Base-by-base conservation (phyloP, 352 stramenopile species). In the Globisporangium spinosum region DNA sequence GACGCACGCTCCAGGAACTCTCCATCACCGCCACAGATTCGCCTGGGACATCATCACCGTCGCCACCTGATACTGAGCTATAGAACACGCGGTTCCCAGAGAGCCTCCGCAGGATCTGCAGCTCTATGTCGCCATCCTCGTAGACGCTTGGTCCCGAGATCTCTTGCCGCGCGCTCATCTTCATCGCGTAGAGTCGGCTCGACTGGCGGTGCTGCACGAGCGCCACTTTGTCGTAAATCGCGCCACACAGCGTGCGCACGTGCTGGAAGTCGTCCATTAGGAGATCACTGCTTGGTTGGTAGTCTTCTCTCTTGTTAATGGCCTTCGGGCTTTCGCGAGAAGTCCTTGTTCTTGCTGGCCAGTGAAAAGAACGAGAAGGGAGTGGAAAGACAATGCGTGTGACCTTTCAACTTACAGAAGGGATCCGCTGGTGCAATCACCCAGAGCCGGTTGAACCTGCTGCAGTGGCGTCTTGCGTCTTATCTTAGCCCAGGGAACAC, bases 241-340 rank as follows among this genome's bases (percentile, higher is more conserved):
- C 64, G 23, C 75, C 73, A 29, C 76, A 72, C 20, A 90, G 70
- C 56, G 72, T 78, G 22, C 74, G 74, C 34, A 88, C 66, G 7
- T 78, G n/a, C 51, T 27, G 51, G 61, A 85, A 79, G 43, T 74
- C 80, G 58, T 89, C 79, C 78, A 88, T 88, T 22, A 15, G 4
- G 35, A 43, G 12, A 6, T 43, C 35, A 17, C 35, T 43, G 0
- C 4, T 13, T 43, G 35, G 5, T 22, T 32, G 22, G 43, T 32
- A 7, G 10, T 45, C 25, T 59, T 40, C 9, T 29, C 6, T 34
- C 40, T n/a, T 47, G 13, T 47, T 22, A 43, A 43, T 43, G 35
- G 35, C 35, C 35, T 43, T 43, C 2, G 15, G 35, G 15, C 35
- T 32, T 32, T 43, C 35, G 2, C 35, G 35, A 43, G 35, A 43